Percentiles rank a stretch among this genome's conserved stretches.
These are phyloP conservation scores for Oleoguttula mirabilis DNA, from an alignment of 495 filamentous ascomycete genomes.

Conservation along the genomic window DNA sequence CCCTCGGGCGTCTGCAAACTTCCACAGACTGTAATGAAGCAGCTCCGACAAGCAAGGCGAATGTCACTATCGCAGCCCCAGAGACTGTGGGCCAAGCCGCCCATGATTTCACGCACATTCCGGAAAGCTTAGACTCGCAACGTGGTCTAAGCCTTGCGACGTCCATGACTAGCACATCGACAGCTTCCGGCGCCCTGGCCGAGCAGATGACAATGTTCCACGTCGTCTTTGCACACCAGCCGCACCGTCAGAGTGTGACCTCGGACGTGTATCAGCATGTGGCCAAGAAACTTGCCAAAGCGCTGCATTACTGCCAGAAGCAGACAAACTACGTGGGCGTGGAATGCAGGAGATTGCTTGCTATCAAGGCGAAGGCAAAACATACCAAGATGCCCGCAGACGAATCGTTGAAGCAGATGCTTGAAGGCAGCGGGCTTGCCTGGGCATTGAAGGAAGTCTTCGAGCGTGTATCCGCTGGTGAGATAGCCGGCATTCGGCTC, in stretches of 20 bases:
- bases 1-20: background rate
- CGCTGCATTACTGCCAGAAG: conserved; percentile 81
- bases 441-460: conserved; percentile 15
- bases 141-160: conserved; percentile 22
- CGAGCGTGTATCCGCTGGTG: conserved; percentile 6
- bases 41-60: background rate
- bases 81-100: conserved; percentile 16
- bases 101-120: conserved; percentile 26
- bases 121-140: conserved; percentile 26
- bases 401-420: background rate
- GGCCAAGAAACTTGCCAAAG: conserved; percentile 78
- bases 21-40: background rate
- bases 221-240: conserved; percentile 80
- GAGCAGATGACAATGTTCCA: conserved; percentile 89
- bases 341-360: conserved; percentile 65
- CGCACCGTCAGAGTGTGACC: conserved; percentile 48
- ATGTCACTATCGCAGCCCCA: conserved; percentile 4
- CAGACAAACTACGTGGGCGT: conserved; percentile 77
- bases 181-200: conserved; percentile 25
- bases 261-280: conserved; percentile 72
- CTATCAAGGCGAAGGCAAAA: conserved; percentile 63
- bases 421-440: conserved; percentile 17
- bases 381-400: conserved; percentile 35
- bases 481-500: conserved; percentile 13
- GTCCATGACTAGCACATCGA: conserved; percentile 25